These are phyloP conservation scores for Backusella liffmaniae DNA, from an alignment of 192 early-diverging fungal genomes.

Conservation along the genomic window DNA sequence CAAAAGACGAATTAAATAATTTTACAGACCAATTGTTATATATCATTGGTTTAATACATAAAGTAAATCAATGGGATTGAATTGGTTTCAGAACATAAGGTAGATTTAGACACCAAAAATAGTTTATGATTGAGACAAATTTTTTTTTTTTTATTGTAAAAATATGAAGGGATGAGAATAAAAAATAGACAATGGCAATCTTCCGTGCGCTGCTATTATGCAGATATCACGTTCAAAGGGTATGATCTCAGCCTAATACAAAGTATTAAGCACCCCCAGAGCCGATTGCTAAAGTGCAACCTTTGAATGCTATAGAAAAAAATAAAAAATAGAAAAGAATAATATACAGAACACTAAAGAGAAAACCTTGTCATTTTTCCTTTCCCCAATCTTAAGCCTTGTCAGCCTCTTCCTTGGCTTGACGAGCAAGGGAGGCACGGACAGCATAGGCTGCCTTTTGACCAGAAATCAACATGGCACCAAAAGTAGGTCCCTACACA, in stretches of 20 bases:
- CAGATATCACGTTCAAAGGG: conserved; percentile 30
- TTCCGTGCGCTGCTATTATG: conserved; percentile 31
- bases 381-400: background rate
- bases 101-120: too few relatives aligned
- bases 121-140: background rate
- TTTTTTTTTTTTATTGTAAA: background rate
- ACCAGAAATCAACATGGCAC: conserved; percentile 67
- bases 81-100: too few relatives aligned
- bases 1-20: too few relatives aligned
- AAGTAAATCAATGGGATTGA: too few relatives aligned
- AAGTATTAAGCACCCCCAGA: conserved; percentile 50
- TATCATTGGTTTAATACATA: too few relatives aligned
- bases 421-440: conserved; percentile 43
- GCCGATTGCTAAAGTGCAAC: conserved; percentile 22
- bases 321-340: conserved; percentile 3
- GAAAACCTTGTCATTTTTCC: background rate
- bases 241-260: conserved; percentile 32
- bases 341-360: conserved; percentile 19
- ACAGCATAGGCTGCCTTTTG: conserved; percentile 68
- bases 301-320: background rate
- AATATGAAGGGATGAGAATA: conserved; percentile 6
- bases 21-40: too few relatives aligned
- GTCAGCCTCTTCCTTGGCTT: conserved; percentile 20
- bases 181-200: conserved; percentile 12
- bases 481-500: conserved; percentile 45